Conservation (phyloP, 192 early-diverging fungal species). For the Phlyctochytrium bullatum region DNA sequence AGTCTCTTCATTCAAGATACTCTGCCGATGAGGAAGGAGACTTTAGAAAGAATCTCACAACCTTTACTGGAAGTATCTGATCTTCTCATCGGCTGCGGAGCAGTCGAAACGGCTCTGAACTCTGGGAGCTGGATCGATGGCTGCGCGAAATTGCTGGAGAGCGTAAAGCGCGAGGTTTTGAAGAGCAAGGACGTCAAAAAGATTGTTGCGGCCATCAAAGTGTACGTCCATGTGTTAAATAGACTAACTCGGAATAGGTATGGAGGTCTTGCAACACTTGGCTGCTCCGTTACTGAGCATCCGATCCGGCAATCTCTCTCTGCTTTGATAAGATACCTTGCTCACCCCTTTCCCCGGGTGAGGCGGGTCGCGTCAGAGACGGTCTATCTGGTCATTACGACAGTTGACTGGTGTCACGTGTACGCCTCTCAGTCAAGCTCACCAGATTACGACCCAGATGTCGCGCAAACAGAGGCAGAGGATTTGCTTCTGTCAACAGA, state of each 20-base stretch:
- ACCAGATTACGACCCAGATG: slow-evolving; percentile 33
- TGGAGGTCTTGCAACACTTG: slow-evolving; percentile 43
- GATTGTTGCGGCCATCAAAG: slow-evolving; percentile 56
- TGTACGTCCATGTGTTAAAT: slow-evolving; percentile 48
- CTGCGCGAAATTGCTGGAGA: slow-evolving; percentile 28
- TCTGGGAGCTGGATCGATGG: slow-evolving; percentile 12
- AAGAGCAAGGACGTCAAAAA: slow-evolving; percentile 64
- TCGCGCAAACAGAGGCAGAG: slow-evolving; percentile 50
- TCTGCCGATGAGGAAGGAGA: slow-evolving; percentile 31
- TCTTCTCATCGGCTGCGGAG: slow-evolving; percentile 58
- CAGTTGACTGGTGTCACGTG: too few species aligned
- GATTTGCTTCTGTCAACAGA: slow-evolving; percentile 63
- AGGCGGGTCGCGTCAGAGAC: slow-evolving; percentile 68
- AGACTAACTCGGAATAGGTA: slow-evolving; percentile 29
- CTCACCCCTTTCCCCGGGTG: slow-evolving; percentile 78
- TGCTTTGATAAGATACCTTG: slow-evolving; percentile 61
- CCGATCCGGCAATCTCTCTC: slow-evolving; percentile 51
- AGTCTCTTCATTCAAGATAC: not conserved
- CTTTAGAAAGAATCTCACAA: slow-evolving; percentile 63
- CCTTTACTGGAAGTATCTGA: slow-evolving; percentile 69
- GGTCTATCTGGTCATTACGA: slow-evolving; percentile 65
- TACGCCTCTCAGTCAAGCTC: too few species aligned
- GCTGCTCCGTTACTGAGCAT: not conserved
- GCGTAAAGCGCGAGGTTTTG: slow-evolving; percentile 45
- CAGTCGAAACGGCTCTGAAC: slow-evolving; percentile 28